A percentile compares a stretch with the other conserved stretches of the same genome.
Conservation (phyloP, 495 filamentous ascomycete genomes). For the Trichoderma asperelloides region DNA sequence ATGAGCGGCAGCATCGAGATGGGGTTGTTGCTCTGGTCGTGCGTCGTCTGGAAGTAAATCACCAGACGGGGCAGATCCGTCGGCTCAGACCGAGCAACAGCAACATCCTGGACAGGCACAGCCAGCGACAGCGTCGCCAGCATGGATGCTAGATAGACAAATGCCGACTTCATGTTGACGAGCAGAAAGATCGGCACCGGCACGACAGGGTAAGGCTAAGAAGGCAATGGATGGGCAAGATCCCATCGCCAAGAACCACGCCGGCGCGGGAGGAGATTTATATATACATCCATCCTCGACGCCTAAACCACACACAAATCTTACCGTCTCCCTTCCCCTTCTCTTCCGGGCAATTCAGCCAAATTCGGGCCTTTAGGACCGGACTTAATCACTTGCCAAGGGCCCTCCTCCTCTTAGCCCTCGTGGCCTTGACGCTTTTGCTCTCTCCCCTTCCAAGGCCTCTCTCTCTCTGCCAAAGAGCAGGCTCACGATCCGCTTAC, state of each 20-base stretch:
- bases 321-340: neutral
- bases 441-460: neutral
- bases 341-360: neutral
- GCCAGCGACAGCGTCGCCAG: conserved; percentile 5
- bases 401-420: neutral
- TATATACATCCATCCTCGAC: neutral
- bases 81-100: neutral
- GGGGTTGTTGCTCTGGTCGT: conserved; percentile 46
- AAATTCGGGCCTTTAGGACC: neutral
- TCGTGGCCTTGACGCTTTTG: too few relatives aligned
- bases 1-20: conserved; percentile 67
- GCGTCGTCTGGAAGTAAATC: conserved; percentile 59
- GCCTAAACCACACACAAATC: neutral
- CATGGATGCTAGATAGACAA: neutral
- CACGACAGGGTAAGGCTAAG: neutral
- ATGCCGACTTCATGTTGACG: neutral
- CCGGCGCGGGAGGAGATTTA: neutral
- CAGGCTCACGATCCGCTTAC: too few relatives aligned
- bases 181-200: neutral
- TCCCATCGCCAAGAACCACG: neutral
- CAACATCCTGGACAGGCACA: neutral
- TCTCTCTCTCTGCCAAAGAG: neutral
- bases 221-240: neutral
- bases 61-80: conserved; percentile 22
- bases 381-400: neutral